Evolutionary conservation across 345 rosid species (phyloP).

Genomic region (Salix purpurea): DNA sequence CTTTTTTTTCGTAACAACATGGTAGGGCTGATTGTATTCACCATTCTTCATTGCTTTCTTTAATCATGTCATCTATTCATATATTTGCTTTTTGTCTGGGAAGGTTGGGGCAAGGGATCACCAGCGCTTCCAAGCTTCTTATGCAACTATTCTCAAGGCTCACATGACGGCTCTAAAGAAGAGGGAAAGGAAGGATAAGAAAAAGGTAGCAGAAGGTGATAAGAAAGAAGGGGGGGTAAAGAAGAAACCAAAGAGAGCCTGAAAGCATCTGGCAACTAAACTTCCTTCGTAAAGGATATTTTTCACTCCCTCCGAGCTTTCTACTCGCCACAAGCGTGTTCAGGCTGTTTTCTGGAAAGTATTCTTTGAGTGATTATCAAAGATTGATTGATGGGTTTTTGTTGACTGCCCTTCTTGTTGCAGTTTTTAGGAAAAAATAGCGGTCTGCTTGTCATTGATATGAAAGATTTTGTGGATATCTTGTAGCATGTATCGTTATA

Average conservation of each 20-base stretch:
- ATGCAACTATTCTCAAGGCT: slow-evolving; percentile 87
- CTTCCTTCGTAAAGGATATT: not conserved
- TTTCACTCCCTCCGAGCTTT: not conserved
- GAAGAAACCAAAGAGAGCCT: slow-evolving; percentile 32
- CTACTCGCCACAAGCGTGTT: not conserved
- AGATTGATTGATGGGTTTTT: slow-evolving; percentile 13
- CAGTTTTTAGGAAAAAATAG: not conserved
- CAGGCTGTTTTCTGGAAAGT: not conserved
- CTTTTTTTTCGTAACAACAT: no score
- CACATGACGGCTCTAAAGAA: slow-evolving; percentile 86
- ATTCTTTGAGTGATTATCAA: slow-evolving; percentile 4
- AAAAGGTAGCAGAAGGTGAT: slow-evolving; percentile 60
- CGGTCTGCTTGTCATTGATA: not conserved
- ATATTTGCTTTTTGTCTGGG: not conserved
- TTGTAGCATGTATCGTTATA: not conserved
- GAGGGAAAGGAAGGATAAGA: slow-evolving; percentile 89
- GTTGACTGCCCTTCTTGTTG: slow-evolving; percentile 2
- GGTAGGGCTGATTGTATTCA: not conserved
- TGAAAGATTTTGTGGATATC: not conserved
- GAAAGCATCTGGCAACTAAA: not conserved
- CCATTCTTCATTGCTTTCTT: not conserved
- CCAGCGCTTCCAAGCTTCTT: slow-evolving; percentile 89
- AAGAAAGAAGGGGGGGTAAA: slow-evolving; percentile 37
- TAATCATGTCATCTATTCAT: not conserved
- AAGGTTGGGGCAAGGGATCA: slow-evolving; percentile 92